Evolutionary conservation across 805 yeast genomes (phyloP).

Genomic region (Monosporozyma yasuniensis): DNA sequence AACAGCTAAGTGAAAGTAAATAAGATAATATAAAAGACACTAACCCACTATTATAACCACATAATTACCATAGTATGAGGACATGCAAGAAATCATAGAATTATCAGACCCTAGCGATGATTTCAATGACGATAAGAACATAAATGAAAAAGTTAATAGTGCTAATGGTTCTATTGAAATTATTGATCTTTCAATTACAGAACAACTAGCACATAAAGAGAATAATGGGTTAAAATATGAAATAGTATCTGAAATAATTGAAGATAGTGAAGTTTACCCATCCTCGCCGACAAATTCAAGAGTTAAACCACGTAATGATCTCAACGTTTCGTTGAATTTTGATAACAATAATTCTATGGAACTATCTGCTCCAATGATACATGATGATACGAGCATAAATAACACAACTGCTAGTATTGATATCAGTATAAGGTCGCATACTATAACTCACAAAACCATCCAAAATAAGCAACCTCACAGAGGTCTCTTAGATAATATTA

Average conservation of each 20-base stretch:
- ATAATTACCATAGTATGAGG: neutral
- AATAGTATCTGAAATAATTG: neutral
- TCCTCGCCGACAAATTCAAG: neutral
- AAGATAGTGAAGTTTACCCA: neutral
- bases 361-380: constrained; percentile 16
- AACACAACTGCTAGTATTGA: neutral
- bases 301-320: no score
- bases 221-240: neutral
- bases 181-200: neutral
- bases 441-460: neutral
- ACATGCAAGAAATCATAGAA: constrained; percentile 6
- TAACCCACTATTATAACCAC: neutral
- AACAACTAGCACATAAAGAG: neutral
- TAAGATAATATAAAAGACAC: neutral
- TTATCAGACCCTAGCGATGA: constrained; percentile 2
- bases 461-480: neutral
- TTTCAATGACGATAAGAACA: neutral
- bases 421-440: neutral
- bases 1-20: neutral
- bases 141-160: neutral
- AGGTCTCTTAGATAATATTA: constrained; percentile 11
- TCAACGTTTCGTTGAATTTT: neutral
- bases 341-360: constrained; percentile 12
- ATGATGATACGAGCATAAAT: constrained; percentile 12
- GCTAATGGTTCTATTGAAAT: neutral